phyloP scores from a whole-genome alignment of 768 basidiomycete genomes.

The Serpula lacrymans region DNA sequence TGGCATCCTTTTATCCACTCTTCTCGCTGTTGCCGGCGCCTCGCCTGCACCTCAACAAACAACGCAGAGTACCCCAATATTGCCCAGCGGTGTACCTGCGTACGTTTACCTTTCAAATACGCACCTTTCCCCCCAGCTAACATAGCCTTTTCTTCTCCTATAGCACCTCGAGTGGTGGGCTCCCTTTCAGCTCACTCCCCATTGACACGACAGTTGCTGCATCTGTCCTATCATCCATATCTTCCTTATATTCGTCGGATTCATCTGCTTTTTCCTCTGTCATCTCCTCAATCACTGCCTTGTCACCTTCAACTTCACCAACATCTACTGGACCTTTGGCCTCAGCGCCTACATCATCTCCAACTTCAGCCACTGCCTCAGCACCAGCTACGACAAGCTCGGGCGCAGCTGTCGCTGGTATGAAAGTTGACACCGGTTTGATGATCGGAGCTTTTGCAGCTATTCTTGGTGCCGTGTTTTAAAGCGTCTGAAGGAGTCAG shows the following conservation, averaged over 20 bases:
- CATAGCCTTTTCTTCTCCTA: background rate
- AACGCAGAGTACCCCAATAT: background rate
- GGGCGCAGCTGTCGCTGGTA: slow-evolving; percentile 1
- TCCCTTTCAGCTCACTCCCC: slow-evolving; percentile 12
- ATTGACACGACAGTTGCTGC: slow-evolving; percentile 20
- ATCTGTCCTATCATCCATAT: slow-evolving; percentile 16
- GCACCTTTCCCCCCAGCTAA: background rate
- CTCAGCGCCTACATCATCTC: background rate
- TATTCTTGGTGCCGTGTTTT: no score
- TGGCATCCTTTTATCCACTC: slow-evolving; percentile 4
- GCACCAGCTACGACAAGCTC: slow-evolving; percentile 3
- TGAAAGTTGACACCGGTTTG: slow-evolving; percentile 1
- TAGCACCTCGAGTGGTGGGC: slow-evolving; percentile 22
- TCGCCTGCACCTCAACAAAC: slow-evolving; percentile 3
- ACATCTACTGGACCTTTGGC: background rate
- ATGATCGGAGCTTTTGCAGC: slow-evolving; percentile 5
- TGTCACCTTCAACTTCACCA: background rate
- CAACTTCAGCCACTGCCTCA: background rate
- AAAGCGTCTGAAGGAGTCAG: no score
- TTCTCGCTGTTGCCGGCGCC: slow-evolving; percentile 11
- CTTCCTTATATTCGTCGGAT: slow-evolving; percentile 25
- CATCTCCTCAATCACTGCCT: background rate
- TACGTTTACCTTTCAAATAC: slow-evolving; percentile 8
- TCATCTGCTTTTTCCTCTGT: slow-evolving; percentile 15
- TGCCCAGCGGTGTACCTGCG: slow-evolving; percentile 18